A percentile compares a stretch with the other conserved stretches of the same genome.
Conservation (phyloP, 2,329 filamentous ascomycete species). For the Plectosphaerella plurivora region DNA sequence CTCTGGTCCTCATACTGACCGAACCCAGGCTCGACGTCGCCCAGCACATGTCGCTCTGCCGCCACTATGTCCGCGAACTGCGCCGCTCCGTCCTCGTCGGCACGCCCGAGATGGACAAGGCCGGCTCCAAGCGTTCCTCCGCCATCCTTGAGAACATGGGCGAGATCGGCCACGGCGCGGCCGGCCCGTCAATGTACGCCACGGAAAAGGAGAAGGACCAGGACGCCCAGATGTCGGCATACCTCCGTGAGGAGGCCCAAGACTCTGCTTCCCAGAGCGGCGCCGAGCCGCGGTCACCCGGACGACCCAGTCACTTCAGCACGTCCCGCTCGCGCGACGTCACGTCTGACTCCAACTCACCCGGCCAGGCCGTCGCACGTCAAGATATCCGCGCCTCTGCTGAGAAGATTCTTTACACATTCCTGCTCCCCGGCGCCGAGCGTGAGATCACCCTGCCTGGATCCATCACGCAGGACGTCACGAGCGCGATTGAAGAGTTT, state of each 20-base stretch:
- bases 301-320: conserved; percentile 53
- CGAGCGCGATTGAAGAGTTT: conserved; percentile 81
- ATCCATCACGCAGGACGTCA: conserved; percentile 81
- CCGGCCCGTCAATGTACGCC: conserved; percentile 57
- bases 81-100: conserved; percentile 88
- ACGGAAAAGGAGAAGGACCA: conserved; percentile 71
- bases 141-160: conserved; percentile 69
- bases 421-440: conserved; percentile 89
- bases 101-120: conserved; percentile 84
- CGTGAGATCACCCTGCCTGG: conserved; percentile 92
- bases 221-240: conserved; percentile 88
- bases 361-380: conserved; percentile 77
- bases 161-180: conserved; percentile 58
- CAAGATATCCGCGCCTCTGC: conserved; percentile 89
- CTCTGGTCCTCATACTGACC: not conserved
- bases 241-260: conserved; percentile 66
- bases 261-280: conserved; percentile 49
- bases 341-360: conserved; percentile 75
- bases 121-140: conserved; percentile 79
- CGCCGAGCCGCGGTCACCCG: conserved; percentile 30
- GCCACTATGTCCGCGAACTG: conserved; percentile 94
- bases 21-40: conserved; percentile 87
- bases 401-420: conserved; percentile 98
- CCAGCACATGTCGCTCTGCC: conserved; percentile 95
- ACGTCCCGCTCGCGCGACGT: conserved; percentile 55